A percentile compares a stretch with the other conserved stretches of the same genome.
phyloP scores from a whole-genome alignment of 768 basidiomycete species.

The Leccinum olivaceopallidum region DNA sequence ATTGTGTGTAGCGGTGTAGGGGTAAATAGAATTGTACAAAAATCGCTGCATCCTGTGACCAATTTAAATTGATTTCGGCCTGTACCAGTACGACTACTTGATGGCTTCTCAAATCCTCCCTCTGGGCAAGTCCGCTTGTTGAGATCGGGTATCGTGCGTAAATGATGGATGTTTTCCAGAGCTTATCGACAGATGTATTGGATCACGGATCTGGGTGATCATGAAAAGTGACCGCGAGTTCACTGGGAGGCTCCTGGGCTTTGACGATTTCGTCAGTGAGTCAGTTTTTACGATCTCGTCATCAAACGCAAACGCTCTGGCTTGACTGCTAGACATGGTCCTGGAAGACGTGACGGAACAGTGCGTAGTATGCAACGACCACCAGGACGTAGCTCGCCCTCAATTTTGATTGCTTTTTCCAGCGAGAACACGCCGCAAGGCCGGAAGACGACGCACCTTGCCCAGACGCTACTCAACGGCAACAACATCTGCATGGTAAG shows the following conservation, averaged over 20 bases:
- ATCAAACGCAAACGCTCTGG: neutral
- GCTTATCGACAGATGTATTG: constrained; percentile 96
- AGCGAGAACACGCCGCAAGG: constrained; percentile 89
- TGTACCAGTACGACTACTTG: constrained; percentile 5
- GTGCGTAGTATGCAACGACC: constrained; percentile 53
- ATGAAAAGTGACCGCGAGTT: constrained; percentile 99
- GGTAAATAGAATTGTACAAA: constrained; percentile 16
- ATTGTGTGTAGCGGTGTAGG: constrained; percentile 11
- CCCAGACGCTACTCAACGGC: constrained; percentile 89
- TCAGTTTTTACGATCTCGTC: constrained; percentile 28
- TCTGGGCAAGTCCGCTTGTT: constrained; percentile 53
- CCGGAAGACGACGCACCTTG: constrained; percentile 75
- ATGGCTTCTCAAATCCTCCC: constrained; percentile 96
- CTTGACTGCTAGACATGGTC: constrained; percentile 74
- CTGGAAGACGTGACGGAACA: constrained; percentile 96
- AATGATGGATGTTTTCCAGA: constrained; percentile 46
- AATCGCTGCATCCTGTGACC: neutral
- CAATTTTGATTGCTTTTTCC: neutral
- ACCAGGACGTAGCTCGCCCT: neutral
- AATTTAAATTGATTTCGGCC: constrained; percentile 2
- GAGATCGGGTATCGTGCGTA: neutral
- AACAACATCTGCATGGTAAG: constrained; percentile 97
- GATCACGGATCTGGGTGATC: constrained; percentile 95
- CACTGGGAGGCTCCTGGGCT: constrained; percentile 90
- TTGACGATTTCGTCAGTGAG: constrained; percentile 99